A percentile compares a stretch with the other conserved stretches of the same genome.
phyloP scores from a whole-genome alignment of 148 eudicot genomes.

The Rhododendron simsii region DNA sequence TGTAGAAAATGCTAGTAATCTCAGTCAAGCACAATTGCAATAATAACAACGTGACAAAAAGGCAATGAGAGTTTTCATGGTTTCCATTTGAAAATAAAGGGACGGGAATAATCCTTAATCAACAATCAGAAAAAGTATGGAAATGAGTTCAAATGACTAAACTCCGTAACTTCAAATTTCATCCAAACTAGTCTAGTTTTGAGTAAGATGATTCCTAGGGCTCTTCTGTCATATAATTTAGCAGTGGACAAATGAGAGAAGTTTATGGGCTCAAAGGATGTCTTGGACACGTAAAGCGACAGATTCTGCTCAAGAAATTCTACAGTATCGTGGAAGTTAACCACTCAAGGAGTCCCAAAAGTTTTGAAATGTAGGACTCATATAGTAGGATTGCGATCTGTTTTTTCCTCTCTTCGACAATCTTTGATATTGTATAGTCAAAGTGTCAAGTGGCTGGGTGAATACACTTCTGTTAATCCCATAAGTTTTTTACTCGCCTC shows the following conservation, averaged over 20 bases:
- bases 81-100: background rate
- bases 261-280: background rate
- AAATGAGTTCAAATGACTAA: background rate
- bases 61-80: background rate
- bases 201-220: background rate
- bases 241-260: background rate
- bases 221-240: background rate
- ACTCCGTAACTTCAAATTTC: background rate
- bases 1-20: background rate
- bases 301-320: background rate
- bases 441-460: background rate
- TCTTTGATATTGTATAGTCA: background rate
- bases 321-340: background rate
- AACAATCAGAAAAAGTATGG: background rate
- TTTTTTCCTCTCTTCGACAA: background rate
- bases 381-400: background rate
- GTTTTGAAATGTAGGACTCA: background rate
- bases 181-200: background rate
- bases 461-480: background rate
- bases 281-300: background rate
- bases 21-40: background rate
- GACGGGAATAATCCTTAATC: background rate
- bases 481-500: background rate
- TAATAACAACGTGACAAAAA: background rate
- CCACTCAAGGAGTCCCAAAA: background rate